phyloP scores from a whole-genome alignment of 495 filamentous ascomycete species.

The Pyrenopolyporus hunteri region DNA sequence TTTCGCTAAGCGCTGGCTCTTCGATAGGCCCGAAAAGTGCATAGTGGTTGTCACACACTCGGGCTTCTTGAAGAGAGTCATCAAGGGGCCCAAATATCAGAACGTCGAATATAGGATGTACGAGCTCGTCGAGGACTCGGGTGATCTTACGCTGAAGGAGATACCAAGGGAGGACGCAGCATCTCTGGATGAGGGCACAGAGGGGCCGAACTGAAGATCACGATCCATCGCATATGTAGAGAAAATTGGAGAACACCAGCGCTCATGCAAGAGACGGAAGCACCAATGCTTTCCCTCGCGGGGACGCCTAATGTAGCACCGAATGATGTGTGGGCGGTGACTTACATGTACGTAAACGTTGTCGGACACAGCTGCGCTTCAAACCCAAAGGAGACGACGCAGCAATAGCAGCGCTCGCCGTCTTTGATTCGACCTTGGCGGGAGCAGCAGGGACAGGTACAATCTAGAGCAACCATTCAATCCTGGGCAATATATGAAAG shows the following conservation, averaged over 20 bases:
- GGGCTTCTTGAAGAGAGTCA: conserved; percentile 53
- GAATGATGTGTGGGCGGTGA: no score
- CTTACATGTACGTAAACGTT: not conserved
- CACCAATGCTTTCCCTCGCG: not conserved
- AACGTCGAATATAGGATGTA: conserved; percentile 61
- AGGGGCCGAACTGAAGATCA: not conserved
- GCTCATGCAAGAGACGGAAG: not conserved
- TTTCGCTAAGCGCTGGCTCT: conserved; percentile 49
- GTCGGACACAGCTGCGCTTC: no score
- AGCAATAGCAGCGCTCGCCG: no score
- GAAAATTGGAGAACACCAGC: not conserved
- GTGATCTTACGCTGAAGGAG: conserved; percentile 43
- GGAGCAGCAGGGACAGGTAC: conserved; percentile 3
- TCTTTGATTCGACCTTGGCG: no score
- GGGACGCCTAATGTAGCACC: not conserved
- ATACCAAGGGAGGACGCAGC: no score
- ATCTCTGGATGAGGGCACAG: no score
- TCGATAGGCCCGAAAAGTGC: conserved; percentile 55
- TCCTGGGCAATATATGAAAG: conserved; percentile 7
- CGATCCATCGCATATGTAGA: no score
- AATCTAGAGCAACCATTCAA: conserved; percentile 6
- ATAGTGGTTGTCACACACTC: conserved; percentile 60
- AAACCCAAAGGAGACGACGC: no score
- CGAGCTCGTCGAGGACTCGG: conserved; percentile 46
- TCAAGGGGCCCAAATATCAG: conserved; percentile 42